Conservation (phyloP, 306 rosid genomes). For the Sechiopsis laciniata region DNA sequence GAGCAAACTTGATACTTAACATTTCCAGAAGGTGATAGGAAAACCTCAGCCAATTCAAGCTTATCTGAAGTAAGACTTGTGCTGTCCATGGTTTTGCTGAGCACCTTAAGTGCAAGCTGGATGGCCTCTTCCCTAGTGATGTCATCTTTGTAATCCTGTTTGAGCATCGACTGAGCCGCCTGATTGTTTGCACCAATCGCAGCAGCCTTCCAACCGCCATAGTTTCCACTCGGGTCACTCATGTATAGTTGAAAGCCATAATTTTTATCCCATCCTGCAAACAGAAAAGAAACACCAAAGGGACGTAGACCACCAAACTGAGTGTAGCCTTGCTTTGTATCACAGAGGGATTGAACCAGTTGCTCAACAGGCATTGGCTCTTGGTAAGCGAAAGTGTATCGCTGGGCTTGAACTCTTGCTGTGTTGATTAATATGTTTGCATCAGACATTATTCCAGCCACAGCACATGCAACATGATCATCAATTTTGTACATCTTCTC, state of each 20-base stretch:
- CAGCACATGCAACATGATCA: constrained; percentile 36
- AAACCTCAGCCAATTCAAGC: constrained; percentile 41
- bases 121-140: constrained; percentile 37
- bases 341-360: constrained; percentile 39
- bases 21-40: constrained; percentile 32
- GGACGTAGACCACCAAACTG: constrained; percentile 41
- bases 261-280: constrained; percentile 39
- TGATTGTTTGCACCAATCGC: constrained; percentile 40
- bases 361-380: constrained; percentile 40
- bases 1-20: constrained; percentile 42
- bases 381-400: constrained; percentile 33
- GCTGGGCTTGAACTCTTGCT: constrained; percentile 35
- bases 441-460: constrained; percentile 42
- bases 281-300: constrained; percentile 35
- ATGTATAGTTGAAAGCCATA: constrained; percentile 35
- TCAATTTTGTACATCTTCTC: constrained; percentile 40
- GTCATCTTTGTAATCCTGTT: constrained; percentile 38
- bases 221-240: constrained; percentile 44
- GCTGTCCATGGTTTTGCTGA: constrained; percentile 47
- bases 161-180: constrained; percentile 38
- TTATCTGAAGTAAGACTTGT: constrained; percentile 41
- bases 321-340: constrained; percentile 38
- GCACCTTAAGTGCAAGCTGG: constrained; percentile 40
- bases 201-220: constrained; percentile 39
- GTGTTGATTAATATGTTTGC: constrained; percentile 40